Conservation (phyloP, 2,329 filamentous ascomycete species). For the Simplicillium aogashimaense region DNA sequence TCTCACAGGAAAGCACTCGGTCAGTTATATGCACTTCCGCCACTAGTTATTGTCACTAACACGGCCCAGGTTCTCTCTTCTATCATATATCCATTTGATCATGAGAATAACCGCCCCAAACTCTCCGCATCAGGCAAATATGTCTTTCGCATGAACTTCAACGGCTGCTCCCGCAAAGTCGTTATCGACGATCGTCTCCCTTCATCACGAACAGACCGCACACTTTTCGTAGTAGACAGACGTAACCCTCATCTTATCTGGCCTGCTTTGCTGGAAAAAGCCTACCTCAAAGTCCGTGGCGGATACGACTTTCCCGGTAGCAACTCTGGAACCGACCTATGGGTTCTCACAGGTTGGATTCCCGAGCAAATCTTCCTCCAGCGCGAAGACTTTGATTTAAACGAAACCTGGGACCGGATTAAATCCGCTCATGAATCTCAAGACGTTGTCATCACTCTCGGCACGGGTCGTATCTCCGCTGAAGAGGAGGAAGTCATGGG, state of each 20-base stretch:
- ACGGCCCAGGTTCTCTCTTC: constrained; percentile 52
- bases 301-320: constrained; percentile 97
- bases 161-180: constrained; percentile 82
- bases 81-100: constrained; percentile 68
- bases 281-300: constrained; percentile 88
- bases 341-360: constrained; percentile 91
- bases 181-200: constrained; percentile 84
- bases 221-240: constrained; percentile 80
- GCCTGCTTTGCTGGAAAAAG: constrained; percentile 91
- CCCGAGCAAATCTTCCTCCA: constrained; percentile 92
- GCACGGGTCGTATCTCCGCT: constrained; percentile 71
- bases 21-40: constrained; percentile 24
- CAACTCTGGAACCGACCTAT: constrained; percentile 91
- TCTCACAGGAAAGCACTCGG: constrained; percentile 58
- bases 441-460: constrained; percentile 80
- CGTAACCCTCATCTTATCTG: constrained; percentile 74
- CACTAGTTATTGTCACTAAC: background rate
- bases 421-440: constrained; percentile 64
- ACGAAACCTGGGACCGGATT: constrained; percentile 69
- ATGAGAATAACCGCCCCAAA: constrained; percentile 42
- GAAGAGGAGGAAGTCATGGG: constrained; percentile 74
- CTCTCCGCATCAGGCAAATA: constrained; percentile 80
- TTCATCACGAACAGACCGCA: constrained; percentile 60
- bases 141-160: constrained; percentile 87
- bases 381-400: constrained; percentile 65